These are phyloP conservation scores for Leccinum pachyderme DNA, from an alignment of 1,284 basidiomycete species.

Conservation along the genomic window DNA sequence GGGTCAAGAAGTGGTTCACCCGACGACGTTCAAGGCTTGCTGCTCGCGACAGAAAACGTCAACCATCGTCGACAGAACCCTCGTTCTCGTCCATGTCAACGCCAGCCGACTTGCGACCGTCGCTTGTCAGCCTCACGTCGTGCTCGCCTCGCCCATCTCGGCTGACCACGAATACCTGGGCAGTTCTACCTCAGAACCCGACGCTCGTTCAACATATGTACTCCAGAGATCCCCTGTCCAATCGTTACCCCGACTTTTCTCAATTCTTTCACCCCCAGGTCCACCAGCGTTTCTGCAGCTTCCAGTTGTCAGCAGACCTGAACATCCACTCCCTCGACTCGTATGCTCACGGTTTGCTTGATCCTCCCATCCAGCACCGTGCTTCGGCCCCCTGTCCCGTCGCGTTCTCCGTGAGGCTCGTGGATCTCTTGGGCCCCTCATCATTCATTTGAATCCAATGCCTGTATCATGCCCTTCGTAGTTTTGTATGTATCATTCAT, in stretches of 20 bases:
- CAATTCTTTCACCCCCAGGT: constrained; percentile 28
- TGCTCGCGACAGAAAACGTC: constrained; percentile 12
- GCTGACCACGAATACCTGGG: neutral
- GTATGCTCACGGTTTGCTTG: neutral
- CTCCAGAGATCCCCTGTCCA: constrained; percentile 32
- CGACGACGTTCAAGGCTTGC: constrained; percentile 29
- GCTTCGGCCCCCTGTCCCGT: constrained; percentile 17
- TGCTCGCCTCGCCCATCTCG: neutral
- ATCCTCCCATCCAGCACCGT: neutral
- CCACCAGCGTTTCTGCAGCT: constrained; percentile 9
- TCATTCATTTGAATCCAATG: neutral
- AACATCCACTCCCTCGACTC: neutral
- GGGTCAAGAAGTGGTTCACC: constrained; percentile 32
- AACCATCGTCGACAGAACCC: neutral
- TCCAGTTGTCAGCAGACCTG: neutral
- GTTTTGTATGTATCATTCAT: constrained; percentile 12
- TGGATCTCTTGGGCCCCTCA: constrained; percentile 11
- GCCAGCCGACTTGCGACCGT: constrained; percentile 6
- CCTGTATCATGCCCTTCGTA: neutral
- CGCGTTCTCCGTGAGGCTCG: constrained; percentile 21
- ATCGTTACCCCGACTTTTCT: constrained; percentile 35
- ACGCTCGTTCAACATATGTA: constrained; percentile 11
- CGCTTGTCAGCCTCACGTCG: neutral
- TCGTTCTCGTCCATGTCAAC: neutral
- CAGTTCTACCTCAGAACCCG: neutral